These are phyloP conservation scores for Houttuynia cordata DNA, from an alignment of 164 flowering plant species.

Conservation along the genomic window DNA sequence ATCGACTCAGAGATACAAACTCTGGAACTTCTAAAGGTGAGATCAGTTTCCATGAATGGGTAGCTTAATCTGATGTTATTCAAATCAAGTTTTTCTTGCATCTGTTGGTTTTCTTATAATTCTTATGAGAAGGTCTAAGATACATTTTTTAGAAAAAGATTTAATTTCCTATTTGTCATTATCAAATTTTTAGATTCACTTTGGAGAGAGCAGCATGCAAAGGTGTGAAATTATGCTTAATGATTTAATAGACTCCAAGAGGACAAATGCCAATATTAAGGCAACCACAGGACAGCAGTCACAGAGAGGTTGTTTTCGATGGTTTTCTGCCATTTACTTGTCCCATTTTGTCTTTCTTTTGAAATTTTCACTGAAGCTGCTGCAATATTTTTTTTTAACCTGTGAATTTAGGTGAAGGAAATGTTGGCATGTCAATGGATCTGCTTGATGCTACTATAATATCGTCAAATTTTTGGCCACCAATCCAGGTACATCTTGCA, in stretches of 20 bases:
- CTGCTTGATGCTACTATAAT: constrained; percentile 73
- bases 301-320: constrained; percentile 29
- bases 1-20: constrained; percentile 89
- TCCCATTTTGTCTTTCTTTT: neutral
- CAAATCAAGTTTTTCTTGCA: neutral
- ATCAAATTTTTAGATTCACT: constrained; percentile 53
- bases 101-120: neutral
- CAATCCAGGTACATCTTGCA: constrained; percentile 62
- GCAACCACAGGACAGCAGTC: constrained; percentile 44
- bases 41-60: neutral
- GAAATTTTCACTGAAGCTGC: neutral
- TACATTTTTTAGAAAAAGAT: neutral
- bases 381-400: neutral
- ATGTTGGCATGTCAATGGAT: constrained; percentile 44
- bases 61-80: neutral
- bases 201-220: constrained; percentile 98
- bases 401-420: constrained; percentile 21
- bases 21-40: constrained; percentile 87
- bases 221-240: constrained; percentile 97
- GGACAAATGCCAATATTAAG: constrained; percentile 82
- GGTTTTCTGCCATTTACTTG: neutral
- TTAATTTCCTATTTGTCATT: neutral
- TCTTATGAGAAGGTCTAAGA: neutral
- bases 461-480: constrained; percentile 98
- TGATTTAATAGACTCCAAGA: constrained; percentile 93